Evolutionary conservation across 2,329 filamentous ascomycete genomes (phyloP).

Genomic region (Cladophialophora immunda): DNA sequence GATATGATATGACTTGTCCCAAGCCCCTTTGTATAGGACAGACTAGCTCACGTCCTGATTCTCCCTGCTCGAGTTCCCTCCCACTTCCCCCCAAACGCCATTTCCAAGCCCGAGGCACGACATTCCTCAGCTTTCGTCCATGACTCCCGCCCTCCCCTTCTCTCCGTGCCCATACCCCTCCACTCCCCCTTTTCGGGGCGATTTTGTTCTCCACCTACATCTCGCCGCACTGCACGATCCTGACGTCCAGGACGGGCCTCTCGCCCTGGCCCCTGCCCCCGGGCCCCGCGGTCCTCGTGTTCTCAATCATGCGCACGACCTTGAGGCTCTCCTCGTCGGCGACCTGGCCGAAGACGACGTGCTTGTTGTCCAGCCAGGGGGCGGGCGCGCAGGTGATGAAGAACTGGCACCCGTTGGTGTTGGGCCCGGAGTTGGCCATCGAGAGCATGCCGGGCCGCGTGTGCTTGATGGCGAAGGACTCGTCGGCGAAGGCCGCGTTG

Average conservation of each 20-base stretch:
- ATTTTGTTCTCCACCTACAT: slow-evolving; percentile 65
- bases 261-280: slow-evolving; percentile 57
- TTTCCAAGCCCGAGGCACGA: not conserved
- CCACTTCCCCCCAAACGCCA: not conserved
- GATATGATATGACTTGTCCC: not conserved
- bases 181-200: not conserved
- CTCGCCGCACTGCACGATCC: slow-evolving; percentile 88
- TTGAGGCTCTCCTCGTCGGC: slow-evolving; percentile 78
- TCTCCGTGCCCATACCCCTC: not conserved
- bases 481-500: slow-evolving; percentile 82
- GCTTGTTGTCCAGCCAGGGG: slow-evolving; percentile 88
- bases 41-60: not conserved
- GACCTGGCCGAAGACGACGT: slow-evolving; percentile 94
- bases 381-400: slow-evolving; percentile 93
- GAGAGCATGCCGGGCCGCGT: slow-evolving; percentile 81
- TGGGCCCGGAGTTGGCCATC: slow-evolving; percentile 95
- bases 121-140: not conserved
- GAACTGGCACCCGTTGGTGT: slow-evolving; percentile 96
- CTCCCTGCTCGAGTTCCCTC: not conserved
- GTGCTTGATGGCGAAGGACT: slow-evolving; percentile 86
- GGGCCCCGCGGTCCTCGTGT: slow-evolving; percentile 77
- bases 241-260: slow-evolving; percentile 83
- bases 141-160: not conserved
- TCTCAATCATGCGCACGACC: slow-evolving; percentile 90
- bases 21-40: not conserved